These are phyloP conservation scores for Mortierella sp. DNA, from an alignment of 371 early-diverging fungal species.

Conservation along the genomic window DNA sequence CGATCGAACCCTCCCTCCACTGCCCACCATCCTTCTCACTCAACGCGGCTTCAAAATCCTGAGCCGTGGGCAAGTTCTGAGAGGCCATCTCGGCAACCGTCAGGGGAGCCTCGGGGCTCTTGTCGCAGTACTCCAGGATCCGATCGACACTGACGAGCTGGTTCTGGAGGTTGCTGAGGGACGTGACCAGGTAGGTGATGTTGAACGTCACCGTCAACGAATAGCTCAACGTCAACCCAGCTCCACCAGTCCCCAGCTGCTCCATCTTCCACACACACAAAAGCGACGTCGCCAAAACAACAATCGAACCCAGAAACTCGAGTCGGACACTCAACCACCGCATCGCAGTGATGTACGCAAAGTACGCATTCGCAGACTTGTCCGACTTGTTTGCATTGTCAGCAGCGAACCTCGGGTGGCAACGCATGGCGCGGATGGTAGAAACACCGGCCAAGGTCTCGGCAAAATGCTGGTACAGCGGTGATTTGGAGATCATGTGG, in stretches of 20 bases:
- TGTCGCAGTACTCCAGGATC: constrained; percentile 71
- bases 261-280: constrained; percentile 48
- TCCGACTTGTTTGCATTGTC: constrained; percentile 19
- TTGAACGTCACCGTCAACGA: constrained; percentile 78
- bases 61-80: constrained; percentile 70
- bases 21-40: constrained; percentile 6
- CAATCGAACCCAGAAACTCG: constrained; percentile 44
- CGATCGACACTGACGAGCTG: constrained; percentile 74
- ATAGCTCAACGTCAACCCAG: constrained; percentile 74
- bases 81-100: constrained; percentile 57
- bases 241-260: constrained; percentile 60
- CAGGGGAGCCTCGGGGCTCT: constrained; percentile 66
- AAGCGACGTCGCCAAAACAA: constrained; percentile 18
- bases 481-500: constrained; percentile 67
- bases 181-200: constrained; percentile 84
- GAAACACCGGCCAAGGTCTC: constrained; percentile 69
- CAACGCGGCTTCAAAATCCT: neutral
- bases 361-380: constrained; percentile 20
- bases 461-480: constrained; percentile 72
- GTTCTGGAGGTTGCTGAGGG: constrained; percentile 65
- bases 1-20: constrained; percentile 61
- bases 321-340: constrained; percentile 44
- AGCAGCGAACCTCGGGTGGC: constrained; percentile 6
- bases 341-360: constrained; percentile 10
- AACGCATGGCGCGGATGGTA: constrained; percentile 50